Evolutionary conservation across 257 asterid species (phyloP).

Genomic region (Salvia hispanica): DNA sequence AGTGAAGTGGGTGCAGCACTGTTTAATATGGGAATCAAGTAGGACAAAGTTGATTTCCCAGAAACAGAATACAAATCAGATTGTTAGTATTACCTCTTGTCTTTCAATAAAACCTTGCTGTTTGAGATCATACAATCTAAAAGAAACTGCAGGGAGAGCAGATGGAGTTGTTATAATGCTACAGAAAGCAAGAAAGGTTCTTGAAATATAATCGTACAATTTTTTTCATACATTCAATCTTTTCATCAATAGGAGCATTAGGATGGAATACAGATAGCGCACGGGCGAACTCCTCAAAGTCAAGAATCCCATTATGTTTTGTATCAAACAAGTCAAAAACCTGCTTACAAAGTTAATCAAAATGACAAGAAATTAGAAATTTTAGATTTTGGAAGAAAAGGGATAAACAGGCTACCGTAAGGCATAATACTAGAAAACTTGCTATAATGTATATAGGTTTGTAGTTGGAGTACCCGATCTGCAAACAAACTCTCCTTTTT

Average conservation of each 20-base stretch:
- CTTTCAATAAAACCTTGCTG: slow-evolving; percentile 86
- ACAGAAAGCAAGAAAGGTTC: slow-evolving; percentile 5
- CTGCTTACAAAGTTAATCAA: slow-evolving; percentile 36
- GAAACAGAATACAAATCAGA: no score
- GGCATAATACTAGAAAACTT: slow-evolving; percentile 35
- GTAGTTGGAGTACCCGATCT: slow-evolving; percentile 61
- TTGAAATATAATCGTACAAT: slow-evolving; percentile 63
- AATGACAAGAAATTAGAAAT: slow-evolving; percentile 4
- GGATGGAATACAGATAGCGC: slow-evolving; percentile 88
- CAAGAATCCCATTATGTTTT: slow-evolving; percentile 74
- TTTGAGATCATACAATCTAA: slow-evolving; percentile 83
- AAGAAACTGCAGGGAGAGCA: slow-evolving; percentile 64
- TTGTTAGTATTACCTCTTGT: slow-evolving; percentile 53
- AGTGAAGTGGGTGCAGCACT: not conserved
- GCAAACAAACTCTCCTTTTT: slow-evolving; percentile 81
- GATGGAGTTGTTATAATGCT: not conserved
- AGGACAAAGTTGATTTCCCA: no score
- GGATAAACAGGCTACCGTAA: slow-evolving; percentile 23
- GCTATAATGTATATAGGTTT: not conserved
- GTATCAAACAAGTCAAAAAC: slow-evolving; percentile 79
- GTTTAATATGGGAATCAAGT: not conserved
- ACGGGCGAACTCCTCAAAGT: slow-evolving; percentile 78
- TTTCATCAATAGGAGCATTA: slow-evolving; percentile 71
- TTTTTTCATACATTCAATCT: slow-evolving; percentile 86
- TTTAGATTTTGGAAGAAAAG: not conserved